Evolutionary conservation across 1,284 basidiomycete genomes (phyloP).

Genomic region (Phellinidium pouzarii): DNA sequence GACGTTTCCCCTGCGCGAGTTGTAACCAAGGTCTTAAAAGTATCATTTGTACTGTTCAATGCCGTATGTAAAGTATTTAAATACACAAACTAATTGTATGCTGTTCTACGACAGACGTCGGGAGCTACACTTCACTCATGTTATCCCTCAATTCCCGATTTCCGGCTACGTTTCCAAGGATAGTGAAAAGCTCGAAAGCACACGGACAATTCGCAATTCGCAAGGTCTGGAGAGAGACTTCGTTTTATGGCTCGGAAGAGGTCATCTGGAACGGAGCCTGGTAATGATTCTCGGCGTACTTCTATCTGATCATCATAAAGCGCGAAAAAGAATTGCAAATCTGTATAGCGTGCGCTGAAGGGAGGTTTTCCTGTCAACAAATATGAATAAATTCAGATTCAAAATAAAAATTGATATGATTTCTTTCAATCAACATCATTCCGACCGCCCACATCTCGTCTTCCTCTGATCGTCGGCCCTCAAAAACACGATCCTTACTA

Average conservation of each 20-base stretch:
- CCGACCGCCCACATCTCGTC: constrained; percentile 13
- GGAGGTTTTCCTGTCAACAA: constrained; percentile 8
- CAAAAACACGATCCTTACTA: constrained; percentile 7
- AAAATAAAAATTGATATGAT: too few species aligned
- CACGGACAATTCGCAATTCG: constrained; percentile 3
- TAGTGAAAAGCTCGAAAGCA: constrained; percentile 11
- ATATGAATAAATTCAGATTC: neutral
- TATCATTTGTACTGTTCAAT: neutral
- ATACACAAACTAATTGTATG: too few species aligned
- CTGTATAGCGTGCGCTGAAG: neutral
- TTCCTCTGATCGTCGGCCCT: neutral
- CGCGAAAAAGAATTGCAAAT: neutral
- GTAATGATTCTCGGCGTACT: neutral
- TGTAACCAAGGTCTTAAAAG: neutral
- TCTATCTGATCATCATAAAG: neutral
- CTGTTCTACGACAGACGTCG: neutral
- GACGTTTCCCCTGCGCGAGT: constrained; percentile 12
- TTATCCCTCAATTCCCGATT: neutral
- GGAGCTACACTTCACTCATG: neutral
- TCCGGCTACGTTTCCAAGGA: constrained; percentile 4
- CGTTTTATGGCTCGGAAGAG: neutral
- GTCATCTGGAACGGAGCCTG: neutral
- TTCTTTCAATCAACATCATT: constrained; percentile 11
- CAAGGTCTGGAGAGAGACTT: neutral
- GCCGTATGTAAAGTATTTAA: too few species aligned